These are phyloP conservation scores for Claviceps pusilla DNA, from an alignment of 2,329 filamentous ascomycete species.

Conservation along the genomic window DNA sequence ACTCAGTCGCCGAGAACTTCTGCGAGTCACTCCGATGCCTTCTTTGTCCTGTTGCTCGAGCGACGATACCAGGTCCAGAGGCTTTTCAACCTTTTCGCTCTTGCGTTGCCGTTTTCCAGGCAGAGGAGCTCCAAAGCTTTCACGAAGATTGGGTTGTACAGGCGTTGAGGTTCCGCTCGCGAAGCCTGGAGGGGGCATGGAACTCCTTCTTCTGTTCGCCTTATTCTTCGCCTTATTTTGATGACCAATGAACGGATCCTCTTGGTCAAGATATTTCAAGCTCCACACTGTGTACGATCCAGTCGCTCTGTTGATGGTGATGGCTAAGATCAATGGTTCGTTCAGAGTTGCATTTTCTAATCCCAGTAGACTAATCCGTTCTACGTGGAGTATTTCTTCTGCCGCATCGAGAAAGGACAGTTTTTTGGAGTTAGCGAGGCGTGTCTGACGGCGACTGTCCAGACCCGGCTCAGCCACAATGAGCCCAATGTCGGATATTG, in stretches of 20 bases:
- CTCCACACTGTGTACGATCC: slow-evolving; percentile 76
- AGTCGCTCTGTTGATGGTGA: slow-evolving; percentile 66
- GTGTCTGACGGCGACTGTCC: slow-evolving; percentile 12
- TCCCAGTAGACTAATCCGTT: slow-evolving; percentile 46
- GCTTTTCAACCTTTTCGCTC: slow-evolving; percentile 35
- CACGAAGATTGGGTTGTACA: slow-evolving; percentile 52
- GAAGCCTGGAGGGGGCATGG: slow-evolving; percentile 52
- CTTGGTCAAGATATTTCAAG: slow-evolving; percentile 58
- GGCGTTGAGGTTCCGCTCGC: slow-evolving; percentile 67
- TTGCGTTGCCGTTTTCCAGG: slow-evolving; percentile 39
- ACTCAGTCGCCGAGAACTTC: slow-evolving; percentile 67
- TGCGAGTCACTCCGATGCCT: slow-evolving; percentile 34
- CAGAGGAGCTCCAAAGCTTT: slow-evolving; percentile 55
- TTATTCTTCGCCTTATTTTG: slow-evolving; percentile 31
- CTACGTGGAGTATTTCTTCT: slow-evolving; percentile 76
- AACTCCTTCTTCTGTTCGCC: slow-evolving; percentile 40
- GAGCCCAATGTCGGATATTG: slow-evolving; percentile 70
- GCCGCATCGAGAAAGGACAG: slow-evolving; percentile 50
- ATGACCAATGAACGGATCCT: slow-evolving; percentile 37
- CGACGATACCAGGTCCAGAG: slow-evolving; percentile 50
- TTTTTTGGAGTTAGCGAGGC: slow-evolving; percentile 24
- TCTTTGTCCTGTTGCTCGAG: slow-evolving; percentile 53
- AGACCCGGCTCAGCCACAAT: slow-evolving; percentile 49
- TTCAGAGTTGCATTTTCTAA: slow-evolving; percentile 19
- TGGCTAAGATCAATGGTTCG: slow-evolving; percentile 51